Conservation (phyloP, 1,139 yeast genomes). For the Zygotorulaspora mrakii region DNA sequence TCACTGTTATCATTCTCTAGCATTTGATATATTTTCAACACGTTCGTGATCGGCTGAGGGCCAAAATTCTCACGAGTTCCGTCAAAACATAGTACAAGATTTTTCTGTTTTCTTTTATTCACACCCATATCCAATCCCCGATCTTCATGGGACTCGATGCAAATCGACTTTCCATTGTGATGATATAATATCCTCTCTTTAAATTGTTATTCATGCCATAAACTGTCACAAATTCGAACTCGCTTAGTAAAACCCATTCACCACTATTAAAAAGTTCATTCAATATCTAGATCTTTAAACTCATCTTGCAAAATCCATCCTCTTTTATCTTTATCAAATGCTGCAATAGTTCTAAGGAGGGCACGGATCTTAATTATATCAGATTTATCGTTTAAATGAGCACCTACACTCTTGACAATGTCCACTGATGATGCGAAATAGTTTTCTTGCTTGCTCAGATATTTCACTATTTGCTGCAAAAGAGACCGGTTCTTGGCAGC, state of each 20-base stretch:
- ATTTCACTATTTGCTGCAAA: slow-evolving; percentile 40
- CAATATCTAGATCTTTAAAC: slow-evolving; percentile 12
- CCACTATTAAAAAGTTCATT: background rate
- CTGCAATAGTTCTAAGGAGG: slow-evolving; percentile 63
- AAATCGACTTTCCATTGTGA: too few species aligned
- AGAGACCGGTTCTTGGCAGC: slow-evolving; percentile 37
- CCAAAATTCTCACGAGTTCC: slow-evolving; percentile 63
- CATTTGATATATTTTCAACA: slow-evolving; percentile 50
- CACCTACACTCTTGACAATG: slow-evolving; percentile 49
- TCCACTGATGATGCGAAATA: slow-evolving; percentile 54
- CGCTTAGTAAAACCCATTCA: background rate
- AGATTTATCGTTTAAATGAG: slow-evolving; percentile 48
- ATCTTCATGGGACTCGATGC: too few species aligned
- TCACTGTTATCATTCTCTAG: slow-evolving; percentile 43
- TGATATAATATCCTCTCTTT: too few species aligned
- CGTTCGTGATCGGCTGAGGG: slow-evolving; percentile 52
- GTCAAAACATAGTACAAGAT: slow-evolving; percentile 55
- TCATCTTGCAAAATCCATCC: slow-evolving; percentile 69
- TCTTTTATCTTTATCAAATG: slow-evolving; percentile 54
- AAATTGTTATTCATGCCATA: too few species aligned
- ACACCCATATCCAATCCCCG: too few species aligned
- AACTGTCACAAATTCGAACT: background rate
- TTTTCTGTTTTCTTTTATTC: too few species aligned
- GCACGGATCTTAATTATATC: slow-evolving; percentile 65
- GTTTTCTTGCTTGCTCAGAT: slow-evolving; percentile 39